Evolutionary conservation across 2,329 filamentous ascomycete species (phyloP), one percentile per base, ranked within the genome.

Genomic region (Epichloe hybrida): DNA sequence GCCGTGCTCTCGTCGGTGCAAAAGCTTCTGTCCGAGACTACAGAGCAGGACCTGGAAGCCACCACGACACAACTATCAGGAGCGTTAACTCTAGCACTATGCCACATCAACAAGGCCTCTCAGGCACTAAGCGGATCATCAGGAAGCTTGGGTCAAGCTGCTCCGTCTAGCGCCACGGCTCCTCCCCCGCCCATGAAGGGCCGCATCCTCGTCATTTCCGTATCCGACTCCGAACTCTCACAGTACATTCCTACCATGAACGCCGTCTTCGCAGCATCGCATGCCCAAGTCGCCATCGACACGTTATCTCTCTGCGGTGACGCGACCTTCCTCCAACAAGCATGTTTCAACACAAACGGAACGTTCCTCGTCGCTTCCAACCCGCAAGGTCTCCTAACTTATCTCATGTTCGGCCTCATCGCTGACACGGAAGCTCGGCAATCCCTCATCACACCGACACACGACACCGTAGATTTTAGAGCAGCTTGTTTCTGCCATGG

Each of bases 191-290:
- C 66, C 5, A 57, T 70, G 34, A 67, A 66, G 21, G 67, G 66
- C 40, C 86, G 93, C 53, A 95, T 98, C 61, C 77, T 98, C 50
- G 83, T 97, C 55, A 66, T 98, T 50, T 95, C 87, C 46, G 89
- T 96, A 4, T 95, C 88, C 45, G 88, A 88, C 62, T 76, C 41
- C 41, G 86, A 91, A 60, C 80, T 95, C 0, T 82, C 89, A 5
- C 86, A 97, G 67, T 98, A 98, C 71, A 98, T 98, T 51, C 86
- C 91, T 0, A 93, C 95, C 58, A 98, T 98, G 93, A 98, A 98
- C 70, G 81, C 85, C 60, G 95, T 97, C 54, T 98, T 98, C 68
- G 93, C 93, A 2, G 93, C 91, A 53, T 87, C 95, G 61, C 83
- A 91, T 56, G 78, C 89, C 50, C 80, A 81, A 59, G 88, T 98